Conservation (phyloP, 2,329 filamentous ascomycete genomes). For the Elsinoe necatrix region DNA sequence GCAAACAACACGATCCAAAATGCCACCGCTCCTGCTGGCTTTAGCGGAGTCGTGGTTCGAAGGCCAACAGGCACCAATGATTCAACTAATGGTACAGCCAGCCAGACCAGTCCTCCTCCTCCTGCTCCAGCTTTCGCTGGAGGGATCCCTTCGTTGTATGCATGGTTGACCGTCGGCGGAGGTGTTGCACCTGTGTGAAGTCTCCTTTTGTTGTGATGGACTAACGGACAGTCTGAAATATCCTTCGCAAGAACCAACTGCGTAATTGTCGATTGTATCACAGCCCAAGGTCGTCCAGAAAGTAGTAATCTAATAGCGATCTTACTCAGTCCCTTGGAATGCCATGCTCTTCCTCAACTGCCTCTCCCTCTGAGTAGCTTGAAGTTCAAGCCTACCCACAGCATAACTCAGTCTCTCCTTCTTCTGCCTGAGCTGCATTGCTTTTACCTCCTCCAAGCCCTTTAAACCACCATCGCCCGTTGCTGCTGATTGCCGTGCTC, state of each 20-base stretch:
- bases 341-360: constrained; percentile 68
- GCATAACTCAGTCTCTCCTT: constrained; percentile 81
- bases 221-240: too few species aligned
- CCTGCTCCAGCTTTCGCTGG: background rate
- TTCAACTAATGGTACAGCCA: background rate
- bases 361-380: constrained; percentile 68
- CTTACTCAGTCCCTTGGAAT: constrained; percentile 14
- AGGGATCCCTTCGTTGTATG: background rate
- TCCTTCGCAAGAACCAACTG: too few species aligned
- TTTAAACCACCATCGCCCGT: constrained; percentile 28
- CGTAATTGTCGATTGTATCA: too few species aligned
- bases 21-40: background rate
- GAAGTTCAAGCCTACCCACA: constrained; percentile 74
- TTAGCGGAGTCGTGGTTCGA: background rate
- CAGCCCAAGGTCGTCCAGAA: too few species aligned
- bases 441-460: constrained; percentile 46
- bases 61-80: background rate
- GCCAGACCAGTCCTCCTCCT: background rate
- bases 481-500: constrained; percentile 18
- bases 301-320: background rate
- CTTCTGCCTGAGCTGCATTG: constrained; percentile 65
- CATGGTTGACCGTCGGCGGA: background rate
- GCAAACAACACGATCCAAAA: background rate
- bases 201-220: background rate
- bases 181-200: background rate